phyloP scores from a whole-genome alignment of 1,139 yeast species.

The Hyphopichia burtonii region DNA sequence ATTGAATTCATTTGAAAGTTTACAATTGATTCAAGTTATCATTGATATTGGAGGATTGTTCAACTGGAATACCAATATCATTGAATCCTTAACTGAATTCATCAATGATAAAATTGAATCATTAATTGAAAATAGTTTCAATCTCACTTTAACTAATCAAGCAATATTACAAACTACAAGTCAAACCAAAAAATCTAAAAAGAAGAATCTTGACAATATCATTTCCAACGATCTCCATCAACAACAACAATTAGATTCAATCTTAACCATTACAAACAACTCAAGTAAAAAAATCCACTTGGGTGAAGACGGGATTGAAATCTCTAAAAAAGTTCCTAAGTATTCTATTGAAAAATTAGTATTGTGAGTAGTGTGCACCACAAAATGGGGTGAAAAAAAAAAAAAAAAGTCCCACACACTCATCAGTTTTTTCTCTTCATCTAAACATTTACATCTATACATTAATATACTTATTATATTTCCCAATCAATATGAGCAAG shows the following conservation, averaged over 20 bases:
- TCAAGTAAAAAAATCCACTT: conserved; percentile 25
- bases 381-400: neutral
- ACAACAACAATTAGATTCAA: conserved; percentile 30
- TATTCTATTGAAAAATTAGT: conserved; percentile 54
- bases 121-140: conserved; percentile 50
- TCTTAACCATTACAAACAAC: conserved; percentile 36
- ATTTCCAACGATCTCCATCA: conserved; percentile 20
- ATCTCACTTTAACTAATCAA: conserved; percentile 57
- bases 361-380: conserved; percentile 19
- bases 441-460: neutral
- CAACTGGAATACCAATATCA: conserved; percentile 54
- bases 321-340: conserved; percentile 43
- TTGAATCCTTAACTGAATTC: conserved; percentile 42
- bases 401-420: too few relatives aligned
- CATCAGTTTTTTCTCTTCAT: too few relatives aligned
- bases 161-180: conserved; percentile 25
- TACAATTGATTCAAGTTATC: conserved; percentile 59
- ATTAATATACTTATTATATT: neutral
- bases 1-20: conserved; percentile 43
- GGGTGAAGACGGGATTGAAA: conserved; percentile 28
- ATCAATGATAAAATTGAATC: conserved; percentile 51
- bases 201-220: conserved; percentile 14
- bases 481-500: neutral
- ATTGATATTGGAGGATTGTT: conserved; percentile 75
- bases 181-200: conserved; percentile 16